A percentile compares a stretch with the other conserved stretches of the same genome.
phyloP scores from a whole-genome alignment of 352 stramenopile genomes.

The Peronosclerospora sorghi region DNA sequence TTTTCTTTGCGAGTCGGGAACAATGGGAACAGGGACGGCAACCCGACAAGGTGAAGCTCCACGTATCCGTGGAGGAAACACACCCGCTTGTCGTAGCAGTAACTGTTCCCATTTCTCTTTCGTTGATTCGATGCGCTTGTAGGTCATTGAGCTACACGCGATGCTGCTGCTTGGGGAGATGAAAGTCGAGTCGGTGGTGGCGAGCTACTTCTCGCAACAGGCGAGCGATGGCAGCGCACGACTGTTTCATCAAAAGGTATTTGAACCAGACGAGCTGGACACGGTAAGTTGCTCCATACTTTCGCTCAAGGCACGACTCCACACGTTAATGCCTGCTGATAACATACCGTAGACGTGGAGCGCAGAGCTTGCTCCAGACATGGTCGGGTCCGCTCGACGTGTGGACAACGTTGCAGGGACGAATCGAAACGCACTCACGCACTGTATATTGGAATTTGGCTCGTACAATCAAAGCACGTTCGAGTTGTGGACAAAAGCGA shows the following conservation, averaged over 20 bases:
- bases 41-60: slow-evolving; percentile 66
- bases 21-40: slow-evolving; percentile 76
- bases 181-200: slow-evolving; percentile 68
- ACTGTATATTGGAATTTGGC: slow-evolving; percentile 64
- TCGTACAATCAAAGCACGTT: slow-evolving; percentile 78
- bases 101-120: no score
- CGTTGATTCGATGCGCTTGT: background rate
- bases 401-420: slow-evolving; percentile 38
- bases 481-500: slow-evolving; percentile 77
- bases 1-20: slow-evolving; percentile 70
- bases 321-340: no score
- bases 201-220: slow-evolving; percentile 13
- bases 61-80: no score
- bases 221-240: slow-evolving; percentile 24
- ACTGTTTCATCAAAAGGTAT: slow-evolving; percentile 60
- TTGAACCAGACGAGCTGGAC: slow-evolving; percentile 71
- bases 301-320: background rate
- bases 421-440: slow-evolving; percentile 46
- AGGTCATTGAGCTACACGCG: slow-evolving; percentile 67
- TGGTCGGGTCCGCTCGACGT: slow-evolving; percentile 35
- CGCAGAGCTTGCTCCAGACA: slow-evolving; percentile 45
- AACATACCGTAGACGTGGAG: no score
- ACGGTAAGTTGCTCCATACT: slow-evolving; percentile 22
- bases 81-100: no score
- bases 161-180: slow-evolving; percentile 75